Percentiles rank a stretch among this genome's conserved stretches.
Evolutionary conservation across 306 rosid genomes (phyloP).

Genomic region (Arachis stenosperma): DNA sequence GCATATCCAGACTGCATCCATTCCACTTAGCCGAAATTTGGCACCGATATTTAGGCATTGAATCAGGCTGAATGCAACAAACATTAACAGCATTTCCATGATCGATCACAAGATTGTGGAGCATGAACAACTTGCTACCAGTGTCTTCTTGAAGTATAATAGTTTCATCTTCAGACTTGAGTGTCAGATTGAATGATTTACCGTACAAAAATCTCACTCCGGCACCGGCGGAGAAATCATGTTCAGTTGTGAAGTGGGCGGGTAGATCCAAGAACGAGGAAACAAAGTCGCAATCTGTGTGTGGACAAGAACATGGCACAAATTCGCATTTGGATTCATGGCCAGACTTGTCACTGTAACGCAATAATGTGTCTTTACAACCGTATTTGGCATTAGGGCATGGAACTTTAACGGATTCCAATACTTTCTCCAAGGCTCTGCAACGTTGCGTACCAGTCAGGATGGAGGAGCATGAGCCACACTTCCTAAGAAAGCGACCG

Average conservation of each 20-base stretch:
- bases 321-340: constrained; percentile 53
- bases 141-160: constrained; percentile 51
- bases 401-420: constrained; percentile 51
- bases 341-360: constrained; percentile 37
- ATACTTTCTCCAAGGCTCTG: constrained; percentile 61
- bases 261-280: constrained; percentile 44
- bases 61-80: constrained; percentile 50
- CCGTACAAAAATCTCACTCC: constrained; percentile 41
- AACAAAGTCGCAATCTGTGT: constrained; percentile 43
- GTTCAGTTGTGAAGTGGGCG: constrained; percentile 45
- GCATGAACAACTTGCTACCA: constrained; percentile 47
- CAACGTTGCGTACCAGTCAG: constrained; percentile 61
- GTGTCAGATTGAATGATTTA: constrained; percentile 14
- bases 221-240: constrained; percentile 8
- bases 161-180: constrained; percentile 14
- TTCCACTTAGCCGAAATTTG: constrained; percentile 39
- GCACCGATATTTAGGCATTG: constrained; percentile 27
- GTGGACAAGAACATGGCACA: constrained; percentile 62
- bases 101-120: constrained; percentile 27
- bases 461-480: constrained; percentile 47
- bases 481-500: constrained; percentile 45
- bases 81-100: constrained; percentile 48
- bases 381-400: constrained; percentile 56
- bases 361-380: constrained; percentile 46
- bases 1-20: constrained; percentile 38